Base-by-base conservation (phyloP, 495 filamentous ascomycete genomes). In the Talaromyces borbonicus region DNA sequence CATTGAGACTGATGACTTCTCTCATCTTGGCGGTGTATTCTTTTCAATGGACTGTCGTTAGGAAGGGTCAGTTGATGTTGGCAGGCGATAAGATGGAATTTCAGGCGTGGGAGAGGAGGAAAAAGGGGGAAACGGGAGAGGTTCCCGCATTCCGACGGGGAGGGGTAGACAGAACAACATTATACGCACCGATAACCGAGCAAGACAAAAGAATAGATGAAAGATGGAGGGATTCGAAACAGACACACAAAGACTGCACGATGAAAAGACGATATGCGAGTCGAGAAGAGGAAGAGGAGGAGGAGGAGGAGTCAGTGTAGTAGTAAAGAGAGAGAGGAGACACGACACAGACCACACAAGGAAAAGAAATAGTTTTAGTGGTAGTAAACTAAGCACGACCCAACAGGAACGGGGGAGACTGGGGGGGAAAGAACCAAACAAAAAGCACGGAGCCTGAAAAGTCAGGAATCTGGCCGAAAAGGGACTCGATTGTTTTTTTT, bases 1-100 rank as follows among this genome's bases (percentile, higher is more conserved):
- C 90, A 79, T 97, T 95, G 80, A 97, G 81, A 71, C 84, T 90
- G 67, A 97, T 95, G 65, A 97, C 89, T 80, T 97, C 90, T 84
- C 90, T 88, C 90, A 97, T 97, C 64, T 55, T 70, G 75, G 81
- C 79, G 57, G n/a, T n/a, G n/a, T n/a, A n/a, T n/a, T 59, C 20
- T 30, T 25, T 48, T 35, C 26, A 14, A 35, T n/a, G 14, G 12
- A 25, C 20, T 46, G n/a, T 19, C 22, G 24, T 16, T 16, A 16
- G n/a, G 30, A 35, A 35, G 23, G 36, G 43, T 15, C 30, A 46
- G 24, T 29, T 37, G 35, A 38, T 38, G 35, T 15, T 38, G 16
- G 8, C 15, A 5, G 2, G 22, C n/a, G 22, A 22, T 7, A 18
- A 38, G 16, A 38, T n/a, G 12, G 27, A 12, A 30, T 30, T 12